phyloP scores from a whole-genome alignment of 2,329 filamentous ascomycete genomes.

The Davidsoniella australis region DNA sequence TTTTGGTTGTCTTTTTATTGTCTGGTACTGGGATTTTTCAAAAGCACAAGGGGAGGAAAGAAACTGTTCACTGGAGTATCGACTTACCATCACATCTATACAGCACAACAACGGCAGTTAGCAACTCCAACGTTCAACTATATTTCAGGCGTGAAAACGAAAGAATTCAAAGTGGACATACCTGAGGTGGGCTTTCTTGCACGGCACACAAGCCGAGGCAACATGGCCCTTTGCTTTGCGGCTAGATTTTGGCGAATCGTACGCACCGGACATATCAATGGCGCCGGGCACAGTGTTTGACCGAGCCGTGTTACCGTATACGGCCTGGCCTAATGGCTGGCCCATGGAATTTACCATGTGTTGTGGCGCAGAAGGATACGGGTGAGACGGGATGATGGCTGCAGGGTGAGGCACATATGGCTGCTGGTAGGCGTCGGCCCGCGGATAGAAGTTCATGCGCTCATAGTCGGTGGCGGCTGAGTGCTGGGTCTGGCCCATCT shows the following conservation, averaged over 20 bases:
- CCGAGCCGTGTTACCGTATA: conserved; percentile 6
- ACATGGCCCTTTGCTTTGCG: conserved; percentile 66
- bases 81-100: conserved; percentile 47
- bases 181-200: conserved; percentile 67
- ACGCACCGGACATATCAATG: conserved; percentile 27
- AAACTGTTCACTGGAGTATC: conserved; percentile 10
- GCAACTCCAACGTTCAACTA: too few species aligned
- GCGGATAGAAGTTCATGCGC: conserved; percentile 24
- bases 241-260: conserved; percentile 41
- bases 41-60: not conserved
- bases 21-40: too few species aligned
- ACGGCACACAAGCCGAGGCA: conserved; percentile 69
- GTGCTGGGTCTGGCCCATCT: conserved; percentile 3
- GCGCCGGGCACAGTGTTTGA: conserved; percentile 7
- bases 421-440: conserved; percentile 19
- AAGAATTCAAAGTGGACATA: conserved; percentile 20
- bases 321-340: conserved; percentile 17
- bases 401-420: conserved; percentile 11
- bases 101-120: not conserved
- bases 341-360: conserved; percentile 16
- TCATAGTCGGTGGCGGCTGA: conserved; percentile 16
- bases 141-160: too few species aligned
- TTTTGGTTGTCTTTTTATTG: not conserved
- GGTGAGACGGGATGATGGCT: conserved; percentile 9
- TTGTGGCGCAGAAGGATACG: conserved; percentile 5